These are phyloP conservation scores for Boletus vinaceobasis DNA, from an alignment of 768 basidiomycete species.

Conservation along the genomic window DNA sequence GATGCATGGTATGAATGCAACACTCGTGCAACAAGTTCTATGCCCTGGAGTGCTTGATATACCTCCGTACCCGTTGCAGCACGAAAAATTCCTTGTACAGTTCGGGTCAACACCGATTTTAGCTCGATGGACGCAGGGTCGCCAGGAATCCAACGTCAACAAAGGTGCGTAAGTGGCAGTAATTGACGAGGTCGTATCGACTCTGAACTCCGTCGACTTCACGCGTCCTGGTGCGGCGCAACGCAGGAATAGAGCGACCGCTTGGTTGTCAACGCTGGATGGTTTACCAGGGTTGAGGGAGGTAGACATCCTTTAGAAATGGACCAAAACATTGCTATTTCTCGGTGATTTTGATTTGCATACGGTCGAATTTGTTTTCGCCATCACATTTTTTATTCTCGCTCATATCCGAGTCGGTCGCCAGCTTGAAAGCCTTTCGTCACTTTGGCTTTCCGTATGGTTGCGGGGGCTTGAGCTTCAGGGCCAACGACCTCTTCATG, in stretches of 20 bases:
- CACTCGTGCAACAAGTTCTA: neutral
- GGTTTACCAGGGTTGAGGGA: constrained; percentile 10
- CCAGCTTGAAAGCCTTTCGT: neutral
- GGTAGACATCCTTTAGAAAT: neutral
- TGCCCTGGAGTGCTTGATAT: constrained; percentile 2
- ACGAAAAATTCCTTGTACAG: neutral
- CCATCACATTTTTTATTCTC: neutral
- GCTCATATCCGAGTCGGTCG: neutral
- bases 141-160: neutral
- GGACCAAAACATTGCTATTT: neutral
- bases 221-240: neutral
- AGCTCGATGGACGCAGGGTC: neutral
- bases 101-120: neutral
- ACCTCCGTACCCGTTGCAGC: neutral
- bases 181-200: neutral
- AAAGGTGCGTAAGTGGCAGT: constrained; percentile 16
- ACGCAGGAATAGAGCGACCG: neutral
- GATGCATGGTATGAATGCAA: neutral
- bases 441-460: neutral
- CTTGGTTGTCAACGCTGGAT: constrained; percentile 1
- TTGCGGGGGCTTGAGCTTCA: neutral
- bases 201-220: neutral
- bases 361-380: neutral
- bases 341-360: neutral
- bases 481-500: neutral